Conservation (phyloP, 192 early-diverging fungal species). For the Linnemannia hyalina region DNA sequence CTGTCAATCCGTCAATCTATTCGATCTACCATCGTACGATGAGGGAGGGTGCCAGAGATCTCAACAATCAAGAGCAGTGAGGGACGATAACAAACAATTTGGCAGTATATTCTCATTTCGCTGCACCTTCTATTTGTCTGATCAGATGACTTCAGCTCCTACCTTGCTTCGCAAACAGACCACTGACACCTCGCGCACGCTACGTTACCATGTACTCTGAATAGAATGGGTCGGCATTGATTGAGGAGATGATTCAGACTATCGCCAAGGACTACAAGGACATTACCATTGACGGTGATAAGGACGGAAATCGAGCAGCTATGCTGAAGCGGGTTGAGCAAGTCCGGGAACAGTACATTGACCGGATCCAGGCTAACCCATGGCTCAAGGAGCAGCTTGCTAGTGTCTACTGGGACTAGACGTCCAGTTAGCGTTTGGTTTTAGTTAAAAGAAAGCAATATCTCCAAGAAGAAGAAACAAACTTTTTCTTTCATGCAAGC, state of each 20-base stretch:
- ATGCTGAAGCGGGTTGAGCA: slow-evolving; percentile 30
- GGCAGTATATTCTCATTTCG: too few relatives aligned
- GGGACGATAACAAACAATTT: too few relatives aligned
- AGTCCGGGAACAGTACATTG: slow-evolving; percentile 36
- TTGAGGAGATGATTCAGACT: slow-evolving; percentile 40
- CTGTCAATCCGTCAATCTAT: too few relatives aligned
- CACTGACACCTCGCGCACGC: too few relatives aligned
- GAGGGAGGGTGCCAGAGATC: too few relatives aligned
- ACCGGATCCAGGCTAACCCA: slow-evolving; percentile 35
- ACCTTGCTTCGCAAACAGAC: too few relatives aligned
- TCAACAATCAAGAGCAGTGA: too few relatives aligned
- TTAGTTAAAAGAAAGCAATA: neutral
- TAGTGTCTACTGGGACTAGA: slow-evolving; percentile 28
- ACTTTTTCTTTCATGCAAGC: neutral
- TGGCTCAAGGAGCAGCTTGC: slow-evolving; percentile 43
- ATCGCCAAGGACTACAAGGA: slow-evolving; percentile 11
- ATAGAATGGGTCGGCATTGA: slow-evolving; percentile 27
- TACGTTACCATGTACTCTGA: too few relatives aligned
- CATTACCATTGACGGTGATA: neutral
- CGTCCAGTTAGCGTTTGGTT: neutral
- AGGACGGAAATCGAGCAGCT: slow-evolving; percentile 10
- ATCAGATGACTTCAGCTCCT: too few relatives aligned
- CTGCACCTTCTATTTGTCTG: too few relatives aligned
- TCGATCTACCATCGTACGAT: too few relatives aligned
- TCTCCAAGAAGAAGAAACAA: neutral